Evolutionary conservation across 225 moss, liverwort and hornwort genomes (phyloP).

Genomic region (Physcomitrium patens): DNA sequence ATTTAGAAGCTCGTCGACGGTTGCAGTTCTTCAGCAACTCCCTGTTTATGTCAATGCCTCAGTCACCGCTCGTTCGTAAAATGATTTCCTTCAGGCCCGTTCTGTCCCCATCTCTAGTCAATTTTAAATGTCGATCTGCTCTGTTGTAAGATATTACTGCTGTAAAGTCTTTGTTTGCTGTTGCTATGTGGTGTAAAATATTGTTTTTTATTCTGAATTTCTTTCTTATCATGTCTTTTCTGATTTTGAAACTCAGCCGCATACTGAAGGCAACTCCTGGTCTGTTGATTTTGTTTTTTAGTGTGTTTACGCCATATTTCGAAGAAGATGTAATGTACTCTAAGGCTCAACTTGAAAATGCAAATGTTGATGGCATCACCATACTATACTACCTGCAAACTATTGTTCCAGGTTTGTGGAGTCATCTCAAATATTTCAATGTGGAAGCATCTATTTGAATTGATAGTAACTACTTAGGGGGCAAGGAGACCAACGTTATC

Average conservation of each 20-base stretch:
- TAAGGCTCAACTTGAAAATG: constrained; percentile 48
- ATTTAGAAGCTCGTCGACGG: constrained; percentile 73
- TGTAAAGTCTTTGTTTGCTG: neutral
- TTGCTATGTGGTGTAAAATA: neutral
- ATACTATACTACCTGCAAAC: constrained; percentile 66
- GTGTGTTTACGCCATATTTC: constrained; percentile 70
- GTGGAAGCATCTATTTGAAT: neutral
- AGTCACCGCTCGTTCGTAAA: constrained; percentile 62
- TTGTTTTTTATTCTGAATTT: neutral
- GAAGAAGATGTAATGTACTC: constrained; percentile 68
- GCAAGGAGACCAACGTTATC: neutral
- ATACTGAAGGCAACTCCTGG: neutral
- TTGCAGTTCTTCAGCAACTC: constrained; percentile 74
- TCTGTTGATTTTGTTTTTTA: constrained; percentile 40
- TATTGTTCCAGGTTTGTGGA: constrained; percentile 61
- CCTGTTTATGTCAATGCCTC: constrained; percentile 68
- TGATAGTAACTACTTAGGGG: neutral
- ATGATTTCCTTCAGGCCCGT: constrained; percentile 66
- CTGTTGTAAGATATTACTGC: constrained; percentile 6
- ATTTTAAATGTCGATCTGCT: constrained; percentile 4
- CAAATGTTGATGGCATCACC: constrained; percentile 65
- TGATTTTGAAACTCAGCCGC: neutral
- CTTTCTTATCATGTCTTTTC: neutral
- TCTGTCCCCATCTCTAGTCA: neutral
- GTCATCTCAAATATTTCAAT: constrained; percentile 8